Evolutionary conservation across 78 protist genomes (phyloP).

Genomic region (Trichosphaerium sp.): DNA sequence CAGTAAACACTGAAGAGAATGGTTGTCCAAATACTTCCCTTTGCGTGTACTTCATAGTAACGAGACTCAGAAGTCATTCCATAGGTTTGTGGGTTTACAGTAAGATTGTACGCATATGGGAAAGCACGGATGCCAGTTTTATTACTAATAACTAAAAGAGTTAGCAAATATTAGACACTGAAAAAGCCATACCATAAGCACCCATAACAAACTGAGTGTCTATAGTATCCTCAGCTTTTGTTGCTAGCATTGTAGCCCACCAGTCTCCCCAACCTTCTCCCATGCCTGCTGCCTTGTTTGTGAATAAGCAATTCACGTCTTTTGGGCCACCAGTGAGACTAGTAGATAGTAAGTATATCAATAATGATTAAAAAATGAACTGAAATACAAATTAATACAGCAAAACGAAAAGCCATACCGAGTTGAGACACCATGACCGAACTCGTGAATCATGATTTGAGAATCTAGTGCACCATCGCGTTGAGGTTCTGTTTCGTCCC

Average conservation of each 20-base stretch:
- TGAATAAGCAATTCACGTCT: background rate
- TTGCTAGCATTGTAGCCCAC: background rate
- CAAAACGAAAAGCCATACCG: no score
- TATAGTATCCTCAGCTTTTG: background rate
- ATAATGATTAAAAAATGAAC: no score
- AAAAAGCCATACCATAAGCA: background rate
- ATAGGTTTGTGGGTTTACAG: slow-evolving; percentile 3
- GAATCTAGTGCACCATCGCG: background rate
- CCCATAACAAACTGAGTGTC: background rate
- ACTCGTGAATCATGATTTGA: background rate
- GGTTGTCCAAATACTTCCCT: slow-evolving; percentile 5
- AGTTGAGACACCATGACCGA: slow-evolving; percentile 3
- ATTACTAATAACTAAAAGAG: no score
- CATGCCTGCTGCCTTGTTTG: background rate
- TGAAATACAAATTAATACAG: no score
- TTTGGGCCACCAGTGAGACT: slow-evolving; percentile 4
- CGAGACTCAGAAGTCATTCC: background rate
- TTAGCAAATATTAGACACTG: no score
- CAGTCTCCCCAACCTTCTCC: slow-evolving; percentile 1
- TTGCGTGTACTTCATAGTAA: slow-evolving; percentile 7
- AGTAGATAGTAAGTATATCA: no score
- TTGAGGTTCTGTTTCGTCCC: background rate
- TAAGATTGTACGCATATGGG: background rate
- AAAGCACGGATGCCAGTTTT: background rate
- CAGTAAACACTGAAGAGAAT: background rate